These are phyloP conservation scores for Boletus huronensis DNA, from an alignment of 768 basidiomycete species.

Conservation along the genomic window DNA sequence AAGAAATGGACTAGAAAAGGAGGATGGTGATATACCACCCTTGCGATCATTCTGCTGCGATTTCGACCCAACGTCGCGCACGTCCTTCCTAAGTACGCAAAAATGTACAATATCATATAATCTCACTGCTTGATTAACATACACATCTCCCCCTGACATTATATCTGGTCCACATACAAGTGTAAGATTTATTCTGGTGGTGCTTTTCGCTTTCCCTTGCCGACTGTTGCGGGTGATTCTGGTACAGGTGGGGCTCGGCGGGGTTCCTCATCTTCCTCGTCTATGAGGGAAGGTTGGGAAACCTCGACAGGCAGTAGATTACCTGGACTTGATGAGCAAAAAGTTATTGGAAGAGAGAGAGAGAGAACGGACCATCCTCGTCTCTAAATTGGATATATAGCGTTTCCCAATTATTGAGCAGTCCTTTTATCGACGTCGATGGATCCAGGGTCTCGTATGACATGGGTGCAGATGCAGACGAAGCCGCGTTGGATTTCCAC, in stretches of 20 bases:
- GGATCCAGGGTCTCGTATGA: constrained; percentile 49
- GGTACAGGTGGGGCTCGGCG: constrained; percentile 29
- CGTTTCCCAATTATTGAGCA: constrained; percentile 61
- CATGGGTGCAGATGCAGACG: constrained; percentile 12
- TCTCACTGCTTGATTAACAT: constrained; percentile 9
- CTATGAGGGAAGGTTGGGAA: constrained; percentile 52
- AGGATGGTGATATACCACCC: background rate
- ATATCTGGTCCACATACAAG: background rate
- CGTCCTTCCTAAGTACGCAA: background rate
- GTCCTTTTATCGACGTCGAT: constrained; percentile 44
- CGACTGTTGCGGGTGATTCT: constrained; percentile 19
- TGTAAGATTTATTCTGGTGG: constrained; percentile 23
- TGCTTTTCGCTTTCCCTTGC: constrained; percentile 67
- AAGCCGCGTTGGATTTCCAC: constrained; percentile 40
- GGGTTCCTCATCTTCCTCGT: constrained; percentile 55
- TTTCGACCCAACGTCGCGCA: background rate
- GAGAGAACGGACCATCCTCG: constrained; percentile 43
- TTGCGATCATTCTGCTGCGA: background rate
- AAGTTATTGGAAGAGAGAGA: background rate
- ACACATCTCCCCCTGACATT: background rate
- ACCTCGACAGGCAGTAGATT: constrained; percentile 57
- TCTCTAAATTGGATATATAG: constrained; percentile 68
- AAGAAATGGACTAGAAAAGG: constrained; percentile 45
- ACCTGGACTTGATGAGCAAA: constrained; percentile 37
- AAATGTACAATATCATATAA: constrained; percentile 17